A percentile compares a stretch with the other conserved stretches of the same genome.
Evolutionary conservation across 2,329 filamentous ascomycete species (phyloP).

Genomic region (Intubia oerlemansii): DNA sequence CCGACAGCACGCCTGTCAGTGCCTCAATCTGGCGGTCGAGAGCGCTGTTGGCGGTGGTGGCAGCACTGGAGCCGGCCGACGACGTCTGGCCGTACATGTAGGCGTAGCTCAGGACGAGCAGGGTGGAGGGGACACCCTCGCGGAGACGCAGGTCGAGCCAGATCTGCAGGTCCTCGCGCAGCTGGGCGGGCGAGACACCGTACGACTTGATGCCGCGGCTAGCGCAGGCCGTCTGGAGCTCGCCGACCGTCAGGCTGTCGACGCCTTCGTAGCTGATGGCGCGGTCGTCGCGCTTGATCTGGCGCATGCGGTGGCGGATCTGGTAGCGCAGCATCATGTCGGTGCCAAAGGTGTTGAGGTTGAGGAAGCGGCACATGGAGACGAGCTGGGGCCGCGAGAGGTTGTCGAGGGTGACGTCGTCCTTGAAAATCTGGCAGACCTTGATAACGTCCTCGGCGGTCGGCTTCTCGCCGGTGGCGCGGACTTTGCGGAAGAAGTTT

Average conservation of each 20-base stretch:
- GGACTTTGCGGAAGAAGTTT: constrained; percentile 92
- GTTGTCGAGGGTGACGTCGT: constrained; percentile 93
- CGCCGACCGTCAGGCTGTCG: constrained; percentile 76
- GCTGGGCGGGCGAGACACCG: constrained; percentile 68
- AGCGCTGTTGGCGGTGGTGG: constrained; percentile 39
- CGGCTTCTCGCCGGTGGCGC: constrained; percentile 75
- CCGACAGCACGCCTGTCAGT: constrained; percentile 74
- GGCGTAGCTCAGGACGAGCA: constrained; percentile 87
- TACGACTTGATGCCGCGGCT: constrained; percentile 84
- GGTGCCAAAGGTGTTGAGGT: constrained; percentile 88
- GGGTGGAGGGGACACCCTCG: constrained; percentile 87
- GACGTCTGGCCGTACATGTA: constrained; percentile 71
- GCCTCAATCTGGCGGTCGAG: constrained; percentile 83
- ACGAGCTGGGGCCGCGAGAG: constrained; percentile 86
- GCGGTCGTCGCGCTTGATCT: constrained; percentile 95
- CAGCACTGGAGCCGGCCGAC: background rate
- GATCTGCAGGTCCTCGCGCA: constrained; percentile 75
- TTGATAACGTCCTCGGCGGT: constrained; percentile 86
- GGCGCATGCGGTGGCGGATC: constrained; percentile 90
- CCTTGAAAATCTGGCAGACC: constrained; percentile 97
- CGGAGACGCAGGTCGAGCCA: constrained; percentile 89
- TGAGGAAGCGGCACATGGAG: constrained; percentile 97
- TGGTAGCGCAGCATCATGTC: constrained; percentile 97
- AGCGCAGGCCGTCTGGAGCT: constrained; percentile 81
- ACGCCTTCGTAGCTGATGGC: constrained; percentile 90